Conservation (phyloP, 441 rosid genomes). For the Bocquillonia castaneifolia region DNA sequence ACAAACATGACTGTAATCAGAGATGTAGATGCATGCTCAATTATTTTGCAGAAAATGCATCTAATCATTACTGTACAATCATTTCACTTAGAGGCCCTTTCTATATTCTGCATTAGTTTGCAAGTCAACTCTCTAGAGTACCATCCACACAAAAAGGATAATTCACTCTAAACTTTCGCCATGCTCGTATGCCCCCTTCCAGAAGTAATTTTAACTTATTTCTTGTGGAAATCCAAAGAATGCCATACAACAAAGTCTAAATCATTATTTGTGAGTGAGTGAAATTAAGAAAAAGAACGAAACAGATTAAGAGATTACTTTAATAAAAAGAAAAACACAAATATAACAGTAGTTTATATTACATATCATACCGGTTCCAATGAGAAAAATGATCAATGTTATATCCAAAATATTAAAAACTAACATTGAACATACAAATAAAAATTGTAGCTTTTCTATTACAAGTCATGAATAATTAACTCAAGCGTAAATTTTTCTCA, state of each 20-base stretch:
- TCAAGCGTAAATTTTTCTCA: neutral
- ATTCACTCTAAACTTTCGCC: too few relatives aligned
- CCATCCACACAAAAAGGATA: too few relatives aligned
- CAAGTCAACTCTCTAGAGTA: too few relatives aligned
- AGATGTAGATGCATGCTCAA: too few relatives aligned
- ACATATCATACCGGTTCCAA: neutral
- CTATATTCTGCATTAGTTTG: too few relatives aligned
- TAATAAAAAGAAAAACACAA: neutral
- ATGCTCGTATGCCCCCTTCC: too few relatives aligned
- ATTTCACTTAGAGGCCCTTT: too few relatives aligned
- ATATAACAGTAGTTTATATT: neutral
- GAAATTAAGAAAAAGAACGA: neutral
- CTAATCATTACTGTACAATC: too few relatives aligned
- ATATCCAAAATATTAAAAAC: neutral
- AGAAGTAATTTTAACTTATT: too few relatives aligned
- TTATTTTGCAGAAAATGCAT: too few relatives aligned
- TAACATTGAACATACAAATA: neutral
- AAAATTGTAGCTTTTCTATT: neutral
- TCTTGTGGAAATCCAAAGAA: neutral
- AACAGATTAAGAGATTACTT: neutral
- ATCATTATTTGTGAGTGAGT: neutral
- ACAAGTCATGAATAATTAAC: neutral
- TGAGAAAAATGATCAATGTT: too few relatives aligned
- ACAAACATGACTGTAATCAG: too few relatives aligned
- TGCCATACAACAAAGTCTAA: conserved; percentile 6